Base-by-base conservation (phyloP, 176 grass and related monocot species). In the bread wheat (Triticum aestivum) region DNA sequence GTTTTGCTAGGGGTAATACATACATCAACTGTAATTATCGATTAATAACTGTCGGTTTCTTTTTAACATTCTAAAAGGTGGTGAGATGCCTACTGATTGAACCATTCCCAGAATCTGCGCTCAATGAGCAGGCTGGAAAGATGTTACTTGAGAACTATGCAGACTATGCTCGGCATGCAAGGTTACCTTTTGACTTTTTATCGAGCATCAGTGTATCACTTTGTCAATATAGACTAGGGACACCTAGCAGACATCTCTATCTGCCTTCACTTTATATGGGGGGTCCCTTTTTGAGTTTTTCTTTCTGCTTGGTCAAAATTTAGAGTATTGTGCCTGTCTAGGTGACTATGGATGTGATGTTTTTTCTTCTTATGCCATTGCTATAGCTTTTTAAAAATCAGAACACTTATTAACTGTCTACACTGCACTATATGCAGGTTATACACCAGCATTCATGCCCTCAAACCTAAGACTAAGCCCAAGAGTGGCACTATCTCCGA, bases 61-160 rank as follows among this genome's bases (percentile, higher is more conserved):
- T 51, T 65, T 44, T 39, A 51, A 26, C 32, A 52, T 61, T 39
- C 74, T 32, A 34, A 79, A 38, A 92, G 88, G 91, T 91, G 24
- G 81, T 92, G 68, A 92, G 84, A 83, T 91, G 91, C 79, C 80
- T 92, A 27, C 82, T 92, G 38, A 92, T 95, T 10, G 93, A 95
- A 89, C 86, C 93, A 65, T 91, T 54, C 75, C 93, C 95, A 27
- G 95, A 98, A 93, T 98, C 95, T 79, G 95, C 93, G 12, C 91
- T 98, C 17, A 98, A 98, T 85, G 95, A 95, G 73, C 95, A 98
- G 79, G 95, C 95, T 42, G 95, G 95, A 79, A 98, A 98, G 83
- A 83, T 98, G 93, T 42, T 98, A 59, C 93, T 95, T 56, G 91
- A 92, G 69, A 92, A 92, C 75, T 92, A 89, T 42, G 80, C 90